Conservation (phyloP, 2,329 filamentous ascomycete species). For the Cucurbitaria berberidis region DNA sequence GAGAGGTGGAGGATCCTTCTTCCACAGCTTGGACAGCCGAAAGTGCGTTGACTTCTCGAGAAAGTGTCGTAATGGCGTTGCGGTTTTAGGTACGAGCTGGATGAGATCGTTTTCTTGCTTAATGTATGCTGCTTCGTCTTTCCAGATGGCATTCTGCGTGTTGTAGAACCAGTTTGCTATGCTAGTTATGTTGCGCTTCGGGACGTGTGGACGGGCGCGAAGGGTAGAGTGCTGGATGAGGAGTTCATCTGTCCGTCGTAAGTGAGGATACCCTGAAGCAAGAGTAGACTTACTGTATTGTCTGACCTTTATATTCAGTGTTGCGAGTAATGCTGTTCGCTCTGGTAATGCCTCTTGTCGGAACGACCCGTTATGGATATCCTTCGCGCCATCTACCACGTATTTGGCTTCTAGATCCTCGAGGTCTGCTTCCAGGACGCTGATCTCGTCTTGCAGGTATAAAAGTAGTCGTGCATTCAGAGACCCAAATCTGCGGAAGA, state of each 20-base stretch:
- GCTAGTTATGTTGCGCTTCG: conserved; percentile 17
- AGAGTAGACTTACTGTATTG: background rate
- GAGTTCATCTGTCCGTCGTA: background rate
- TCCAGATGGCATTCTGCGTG: conserved; percentile 12
- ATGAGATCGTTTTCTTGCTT: conserved; percentile 23
- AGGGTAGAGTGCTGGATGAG: background rate
- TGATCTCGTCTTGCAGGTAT: conserved; percentile 31
- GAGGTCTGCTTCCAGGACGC: conserved; percentile 17
- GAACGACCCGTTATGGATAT: background rate
- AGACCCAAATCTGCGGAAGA: conserved; percentile 33
- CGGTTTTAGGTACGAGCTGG: conserved; percentile 3
- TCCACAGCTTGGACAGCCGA: background rate
- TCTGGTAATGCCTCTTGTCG: background rate
- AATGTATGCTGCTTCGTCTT: conserved; percentile 14
- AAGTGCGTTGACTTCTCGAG: background rate
- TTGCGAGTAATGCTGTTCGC: background rate
- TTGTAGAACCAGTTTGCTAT: conserved; percentile 14
- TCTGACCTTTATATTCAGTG: background rate
- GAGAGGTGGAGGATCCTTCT: background rate
- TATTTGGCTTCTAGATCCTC: conserved; percentile 9
- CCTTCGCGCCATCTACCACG: background rate
- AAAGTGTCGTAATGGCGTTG: background rate
- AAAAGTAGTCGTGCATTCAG: conserved; percentile 33
- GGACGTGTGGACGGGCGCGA: background rate
- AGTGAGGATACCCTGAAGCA: background rate